Evolutionary conservation across 768 basidiomycete species (phyloP).

Genomic region (Suillus cothurnatus): DNA sequence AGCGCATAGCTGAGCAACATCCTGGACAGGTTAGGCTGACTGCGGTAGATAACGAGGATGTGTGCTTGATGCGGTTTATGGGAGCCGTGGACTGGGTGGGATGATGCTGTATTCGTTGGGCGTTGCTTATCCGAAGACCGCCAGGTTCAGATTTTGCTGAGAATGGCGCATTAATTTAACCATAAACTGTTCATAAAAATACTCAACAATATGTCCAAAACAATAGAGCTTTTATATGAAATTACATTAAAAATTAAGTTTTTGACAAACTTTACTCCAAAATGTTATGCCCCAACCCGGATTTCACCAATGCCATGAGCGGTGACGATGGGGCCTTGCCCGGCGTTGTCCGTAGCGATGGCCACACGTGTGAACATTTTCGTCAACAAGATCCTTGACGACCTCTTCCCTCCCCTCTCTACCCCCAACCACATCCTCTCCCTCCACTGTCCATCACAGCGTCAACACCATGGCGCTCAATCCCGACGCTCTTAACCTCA

Average conservation of each 20-base stretch:
- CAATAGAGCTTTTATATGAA: slow-evolving; percentile 7
- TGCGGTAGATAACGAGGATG: background rate
- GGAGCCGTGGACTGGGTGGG: background rate
- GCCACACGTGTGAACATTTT: slow-evolving; percentile 44
- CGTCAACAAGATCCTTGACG: slow-evolving; percentile 44
- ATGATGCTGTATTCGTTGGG: slow-evolving; percentile 9
- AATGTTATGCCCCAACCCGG: slow-evolving; percentile 35
- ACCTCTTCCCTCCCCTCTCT: slow-evolving; percentile 39
- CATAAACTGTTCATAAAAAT: background rate
- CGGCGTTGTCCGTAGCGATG: slow-evolving; percentile 45
- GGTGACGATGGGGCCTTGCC: slow-evolving; percentile 46
- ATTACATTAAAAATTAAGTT: slow-evolving; percentile 3
- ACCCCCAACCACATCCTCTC: slow-evolving; percentile 35
- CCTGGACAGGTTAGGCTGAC: background rate
- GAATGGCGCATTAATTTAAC: slow-evolving; percentile 11
- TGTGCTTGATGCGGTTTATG: background rate
- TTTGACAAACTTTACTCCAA: slow-evolving; percentile 7
- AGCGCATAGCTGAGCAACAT: background rate
- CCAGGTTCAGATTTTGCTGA: slow-evolving; percentile 9
- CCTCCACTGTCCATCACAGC: slow-evolving; percentile 23
- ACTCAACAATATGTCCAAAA: slow-evolving; percentile 2
- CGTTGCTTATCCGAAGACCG: slow-evolving; percentile 6
- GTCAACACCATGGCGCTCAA: slow-evolving; percentile 35
- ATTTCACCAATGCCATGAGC: slow-evolving; percentile 39
- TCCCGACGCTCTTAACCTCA: slow-evolving; percentile 51